phyloP scores from a whole-genome alignment of 768 basidiomycete genomes.

The Russula lepida region DNA sequence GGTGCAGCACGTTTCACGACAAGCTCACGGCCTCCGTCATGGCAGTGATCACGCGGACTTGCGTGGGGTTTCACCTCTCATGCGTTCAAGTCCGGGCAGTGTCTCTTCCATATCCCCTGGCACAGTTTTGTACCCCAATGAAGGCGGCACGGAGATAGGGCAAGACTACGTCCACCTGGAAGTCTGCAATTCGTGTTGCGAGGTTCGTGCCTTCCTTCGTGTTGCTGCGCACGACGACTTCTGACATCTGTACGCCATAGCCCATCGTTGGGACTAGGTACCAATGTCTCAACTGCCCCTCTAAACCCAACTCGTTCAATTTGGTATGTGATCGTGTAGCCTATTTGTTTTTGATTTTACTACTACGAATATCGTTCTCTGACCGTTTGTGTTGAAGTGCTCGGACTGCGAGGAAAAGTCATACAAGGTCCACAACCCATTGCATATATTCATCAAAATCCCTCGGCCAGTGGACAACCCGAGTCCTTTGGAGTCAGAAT shows the following conservation, averaged over 20 bases:
- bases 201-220: neutral
- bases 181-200: slow-evolving; percentile 15
- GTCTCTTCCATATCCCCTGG: slow-evolving; percentile 7
- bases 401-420: slow-evolving; percentile 70
- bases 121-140: slow-evolving; percentile 7
- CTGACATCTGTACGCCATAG: slow-evolving; percentile 29
- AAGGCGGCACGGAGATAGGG: neutral
- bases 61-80: neutral
- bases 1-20: slow-evolving; percentile 45
- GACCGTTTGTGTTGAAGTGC: slow-evolving; percentile 44
- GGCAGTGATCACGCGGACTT: neutral
- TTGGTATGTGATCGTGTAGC: slow-evolving; percentile 46
- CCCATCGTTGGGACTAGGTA: slow-evolving; percentile 71
- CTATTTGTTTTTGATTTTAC: neutral
- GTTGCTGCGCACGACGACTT: neutral
- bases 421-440: slow-evolving; percentile 71
- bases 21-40: slow-evolving; percentile 12
- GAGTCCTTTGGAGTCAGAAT: slow-evolving; percentile 42
- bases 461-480: slow-evolving; percentile 58
- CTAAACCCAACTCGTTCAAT: slow-evolving; percentile 59
- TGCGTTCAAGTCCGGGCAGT: slow-evolving; percentile 20
- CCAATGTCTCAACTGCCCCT: slow-evolving; percentile 87
- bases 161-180: slow-evolving; percentile 13
- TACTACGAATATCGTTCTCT: neutral
- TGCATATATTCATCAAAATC: slow-evolving; percentile 84